Percentiles rank a stretch among this genome's conserved stretches.
phyloP scores from a whole-genome alignment of 2,329 filamentous ascomycete genomes.

The Basipetospora chlamydospora region DNA sequence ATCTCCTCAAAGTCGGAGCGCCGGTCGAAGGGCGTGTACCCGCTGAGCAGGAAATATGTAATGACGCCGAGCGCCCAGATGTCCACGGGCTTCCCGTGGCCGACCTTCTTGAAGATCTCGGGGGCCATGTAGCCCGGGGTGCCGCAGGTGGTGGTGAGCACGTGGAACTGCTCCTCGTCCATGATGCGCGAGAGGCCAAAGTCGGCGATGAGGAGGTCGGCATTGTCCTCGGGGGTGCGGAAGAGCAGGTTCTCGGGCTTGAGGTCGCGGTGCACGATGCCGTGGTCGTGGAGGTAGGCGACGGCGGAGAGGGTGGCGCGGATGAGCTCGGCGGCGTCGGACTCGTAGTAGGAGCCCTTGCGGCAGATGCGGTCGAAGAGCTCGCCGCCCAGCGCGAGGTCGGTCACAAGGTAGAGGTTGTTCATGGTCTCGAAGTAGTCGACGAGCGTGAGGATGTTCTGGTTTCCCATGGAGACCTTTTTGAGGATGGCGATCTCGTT shows the following conservation, averaged over 20 bases:
- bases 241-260: conserved; percentile 97
- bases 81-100: conserved; percentile 95
- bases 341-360: conserved; percentile 97
- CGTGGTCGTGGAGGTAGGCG: conserved; percentile 94
- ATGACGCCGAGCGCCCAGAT: conserved; percentile 98
- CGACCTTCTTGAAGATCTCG: conserved; percentile 97
- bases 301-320: conserved; percentile 93
- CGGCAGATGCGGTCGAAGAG: conserved; percentile 97
- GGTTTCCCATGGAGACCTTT: conserved; percentile 96
- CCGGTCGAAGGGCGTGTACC: conserved; percentile 95
- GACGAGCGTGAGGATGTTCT: conserved; percentile 93
- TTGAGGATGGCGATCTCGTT: conserved; percentile 98
- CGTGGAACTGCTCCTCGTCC: conserved; percentile 98
- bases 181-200: conserved; percentile 94
- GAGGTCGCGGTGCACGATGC: conserved; percentile 93
- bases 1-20: conserved; percentile 98
- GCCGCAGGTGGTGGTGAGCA: conserved; percentile 91
- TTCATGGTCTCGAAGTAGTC: conserved; percentile 99
- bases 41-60: conserved; percentile 94
- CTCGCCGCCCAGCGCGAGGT: conserved; percentile 89
- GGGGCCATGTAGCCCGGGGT: conserved; percentile 99
- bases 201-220: conserved; percentile 90
- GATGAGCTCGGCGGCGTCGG: conserved; percentile 88
- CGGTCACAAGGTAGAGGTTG: conserved; percentile 95
- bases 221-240: conserved; percentile 92